A percentile compares a stretch with the other conserved stretches of the same genome.
These are phyloP conservation scores for Colletotrichum acutatum DNA, from an alignment of 2,329 filamentous ascomycete genomes.

Conservation along the genomic window DNA sequence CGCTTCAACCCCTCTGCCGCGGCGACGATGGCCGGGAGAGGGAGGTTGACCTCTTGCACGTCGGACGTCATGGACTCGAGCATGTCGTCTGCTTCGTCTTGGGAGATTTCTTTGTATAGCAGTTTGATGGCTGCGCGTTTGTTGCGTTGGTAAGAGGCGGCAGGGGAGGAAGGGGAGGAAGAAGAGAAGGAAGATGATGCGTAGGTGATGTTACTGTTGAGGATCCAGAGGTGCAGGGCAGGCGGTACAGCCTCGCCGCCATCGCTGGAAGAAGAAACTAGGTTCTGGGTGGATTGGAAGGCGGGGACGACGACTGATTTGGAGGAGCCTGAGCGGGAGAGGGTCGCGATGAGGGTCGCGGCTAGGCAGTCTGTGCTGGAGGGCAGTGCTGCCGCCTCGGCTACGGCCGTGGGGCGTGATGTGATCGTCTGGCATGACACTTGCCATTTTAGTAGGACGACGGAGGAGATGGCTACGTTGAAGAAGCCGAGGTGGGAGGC, in stretches of 20 bases:
- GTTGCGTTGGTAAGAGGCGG: constrained; percentile 35
- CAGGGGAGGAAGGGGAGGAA: too few species aligned
- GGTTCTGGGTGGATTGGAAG: neutral
- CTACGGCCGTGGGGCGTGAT: constrained; percentile 22
- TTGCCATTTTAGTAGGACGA: constrained; percentile 69
- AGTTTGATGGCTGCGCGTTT: constrained; percentile 61
- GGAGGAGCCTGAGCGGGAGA: constrained; percentile 67
- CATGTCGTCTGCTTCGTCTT: constrained; percentile 57
- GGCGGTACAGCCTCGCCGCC: constrained; percentile 28
- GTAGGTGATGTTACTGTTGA: constrained; percentile 66
- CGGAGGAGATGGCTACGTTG: constrained; percentile 55
- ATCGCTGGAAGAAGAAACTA: neutral
- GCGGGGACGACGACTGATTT: constrained; percentile 64
- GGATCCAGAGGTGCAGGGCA: constrained; percentile 62
- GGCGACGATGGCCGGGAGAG: constrained; percentile 58
- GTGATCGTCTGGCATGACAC: constrained; percentile 51
- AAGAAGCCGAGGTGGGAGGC: constrained; percentile 58
- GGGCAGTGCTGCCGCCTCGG: constrained; percentile 42
- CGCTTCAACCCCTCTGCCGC: constrained; percentile 56
- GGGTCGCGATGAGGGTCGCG: constrained; percentile 62
- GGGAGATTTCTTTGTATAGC: constrained; percentile 58
- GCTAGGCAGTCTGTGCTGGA: constrained; percentile 62
- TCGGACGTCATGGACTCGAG: constrained; percentile 63
- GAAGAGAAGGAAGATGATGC: constrained; percentile 49
- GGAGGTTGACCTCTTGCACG: constrained; percentile 69